Conservation (phyloP, 805 yeast genomes). For the Ogataea naganishii region DNA sequence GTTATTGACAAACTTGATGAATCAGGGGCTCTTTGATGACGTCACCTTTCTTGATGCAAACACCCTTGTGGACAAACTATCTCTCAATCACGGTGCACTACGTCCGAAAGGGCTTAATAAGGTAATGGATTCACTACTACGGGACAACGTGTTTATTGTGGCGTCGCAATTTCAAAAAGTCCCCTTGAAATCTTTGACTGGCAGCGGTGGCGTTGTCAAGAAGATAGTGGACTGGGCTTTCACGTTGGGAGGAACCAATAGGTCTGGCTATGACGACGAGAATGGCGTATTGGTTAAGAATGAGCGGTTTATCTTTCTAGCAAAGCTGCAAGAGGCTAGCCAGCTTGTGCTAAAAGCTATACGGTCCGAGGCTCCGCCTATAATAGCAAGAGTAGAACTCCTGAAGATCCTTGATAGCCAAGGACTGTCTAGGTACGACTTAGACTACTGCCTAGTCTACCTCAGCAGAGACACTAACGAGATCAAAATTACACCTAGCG, state of each 20-base stretch:
- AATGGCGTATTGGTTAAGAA: conserved; percentile 10
- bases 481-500: too few species aligned
- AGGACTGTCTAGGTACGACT: conserved; percentile 10
- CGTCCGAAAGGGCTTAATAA: too few species aligned
- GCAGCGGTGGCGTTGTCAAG: too few species aligned
- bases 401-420: conserved; percentile 1
- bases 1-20: conserved; percentile 21
- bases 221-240: too few species aligned
- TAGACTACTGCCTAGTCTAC: conserved; percentile 14
- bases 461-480: conserved; percentile 11
- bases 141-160: too few species aligned
- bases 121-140: too few species aligned
- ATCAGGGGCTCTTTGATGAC: conserved; percentile 17
- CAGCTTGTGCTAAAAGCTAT: conserved; percentile 4
- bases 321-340: conserved; percentile 9
- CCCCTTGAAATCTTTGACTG: too few species aligned
- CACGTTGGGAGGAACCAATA: too few species aligned
- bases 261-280: conserved; percentile 7
- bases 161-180: too few species aligned
- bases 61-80: conserved; percentile 7
- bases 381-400: conserved; percentile 7
- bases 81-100: too few species aligned
- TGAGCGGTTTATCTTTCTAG: conserved; percentile 12
- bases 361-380: conserved; percentile 3
- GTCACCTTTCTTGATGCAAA: conserved; percentile 14